phyloP scores from a whole-genome alignment of 495 filamentous ascomycete species.

The Podospora comata region DNA sequence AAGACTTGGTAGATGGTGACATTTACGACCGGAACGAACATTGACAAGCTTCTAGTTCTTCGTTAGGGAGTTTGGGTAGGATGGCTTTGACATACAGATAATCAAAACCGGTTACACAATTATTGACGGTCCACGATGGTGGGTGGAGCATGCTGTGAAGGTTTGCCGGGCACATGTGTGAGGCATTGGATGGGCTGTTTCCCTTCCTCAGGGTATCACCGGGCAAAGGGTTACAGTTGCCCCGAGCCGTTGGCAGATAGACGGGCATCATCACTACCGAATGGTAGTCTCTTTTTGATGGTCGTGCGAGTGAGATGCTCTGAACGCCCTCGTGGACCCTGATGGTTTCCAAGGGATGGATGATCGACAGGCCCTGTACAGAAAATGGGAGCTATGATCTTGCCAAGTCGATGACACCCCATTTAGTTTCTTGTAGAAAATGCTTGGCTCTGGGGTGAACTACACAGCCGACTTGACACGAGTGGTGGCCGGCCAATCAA shows the following conservation, averaged over 20 bases:
- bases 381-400: slow-evolving; percentile 1
- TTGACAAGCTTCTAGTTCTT: not conserved
- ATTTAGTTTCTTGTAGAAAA: not conserved
- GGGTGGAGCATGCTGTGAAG: not conserved
- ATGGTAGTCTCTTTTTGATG: not conserved
- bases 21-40: not conserved
- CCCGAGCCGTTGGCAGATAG: not conserved
- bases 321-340: slow-evolving; percentile 6
- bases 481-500: slow-evolving; percentile 23
- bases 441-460: slow-evolving; percentile 9
- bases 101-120: not conserved
- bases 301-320: not conserved
- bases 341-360: not conserved
- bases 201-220: slow-evolving; percentile 8
- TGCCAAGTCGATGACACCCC: not conserved
- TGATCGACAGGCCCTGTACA: not conserved
- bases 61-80: not conserved
- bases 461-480: not conserved
- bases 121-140: not conserved
- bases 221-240: not conserved
- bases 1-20: not conserved
- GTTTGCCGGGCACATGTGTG: not conserved
- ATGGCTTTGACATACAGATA: not conserved
- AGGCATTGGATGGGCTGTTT: not conserved
- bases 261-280: not conserved